phyloP scores from a whole-genome alignment of 192 early-diverging fungal genomes.

The Gorgonomyces haynaldii region DNA sequence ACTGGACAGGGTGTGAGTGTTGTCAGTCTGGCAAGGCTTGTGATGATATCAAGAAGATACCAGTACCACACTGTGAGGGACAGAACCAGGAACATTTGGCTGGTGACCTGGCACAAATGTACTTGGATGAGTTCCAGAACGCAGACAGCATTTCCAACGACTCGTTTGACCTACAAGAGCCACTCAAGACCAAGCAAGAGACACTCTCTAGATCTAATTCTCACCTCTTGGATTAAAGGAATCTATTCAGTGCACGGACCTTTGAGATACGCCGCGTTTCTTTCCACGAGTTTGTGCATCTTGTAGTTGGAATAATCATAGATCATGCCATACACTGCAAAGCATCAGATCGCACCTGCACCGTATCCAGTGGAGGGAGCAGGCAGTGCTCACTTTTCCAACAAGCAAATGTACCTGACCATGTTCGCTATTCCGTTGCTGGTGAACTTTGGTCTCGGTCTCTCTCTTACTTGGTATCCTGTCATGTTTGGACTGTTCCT shows the following conservation, averaged over 20 bases:
- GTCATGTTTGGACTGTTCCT: constrained; percentile 49
- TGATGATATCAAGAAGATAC: too few relatives aligned
- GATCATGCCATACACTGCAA: not conserved
- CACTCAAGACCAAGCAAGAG: not conserved
- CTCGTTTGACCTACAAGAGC: too few relatives aligned
- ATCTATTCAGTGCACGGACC: not conserved
- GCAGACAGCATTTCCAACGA: too few relatives aligned
- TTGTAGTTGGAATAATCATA: not conserved
- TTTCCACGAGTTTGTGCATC: not conserved
- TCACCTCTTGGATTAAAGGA: too few relatives aligned
- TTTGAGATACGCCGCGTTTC: constrained; percentile 1
- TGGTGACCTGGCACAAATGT: too few relatives aligned
- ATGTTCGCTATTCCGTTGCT: constrained; percentile 55
- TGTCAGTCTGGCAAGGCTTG: too few relatives aligned
- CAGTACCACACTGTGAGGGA: too few relatives aligned
- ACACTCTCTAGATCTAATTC: not conserved
- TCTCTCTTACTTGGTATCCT: constrained; percentile 41
- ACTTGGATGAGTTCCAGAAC: too few relatives aligned
- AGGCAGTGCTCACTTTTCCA: constrained; percentile 73
- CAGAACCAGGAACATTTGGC: too few relatives aligned
- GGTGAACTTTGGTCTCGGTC: constrained; percentile 51
- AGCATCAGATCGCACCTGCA: constrained; percentile 19
- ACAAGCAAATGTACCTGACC: constrained; percentile 47
- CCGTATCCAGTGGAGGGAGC: constrained; percentile 66
- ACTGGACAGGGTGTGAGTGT: too few relatives aligned